A percentile compares a stretch with the other conserved stretches of the same genome.
These are phyloP conservation scores for Dactylonectria estremocensis DNA, from an alignment of 2,329 filamentous ascomycete genomes.

Conservation along the genomic window DNA sequence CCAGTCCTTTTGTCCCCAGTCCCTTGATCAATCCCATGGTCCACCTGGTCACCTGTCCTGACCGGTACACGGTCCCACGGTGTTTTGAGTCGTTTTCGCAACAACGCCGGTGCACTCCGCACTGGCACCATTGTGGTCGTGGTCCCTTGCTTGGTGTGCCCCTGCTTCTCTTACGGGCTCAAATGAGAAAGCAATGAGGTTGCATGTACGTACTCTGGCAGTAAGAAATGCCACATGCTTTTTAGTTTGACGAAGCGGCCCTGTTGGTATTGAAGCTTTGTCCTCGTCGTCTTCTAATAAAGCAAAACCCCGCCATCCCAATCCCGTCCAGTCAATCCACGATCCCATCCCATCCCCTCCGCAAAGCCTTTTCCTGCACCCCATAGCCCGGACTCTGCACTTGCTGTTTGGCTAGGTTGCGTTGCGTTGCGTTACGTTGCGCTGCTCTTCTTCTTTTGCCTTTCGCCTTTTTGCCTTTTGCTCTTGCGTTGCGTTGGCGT, in stretches of 20 bases:
- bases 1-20: no score
- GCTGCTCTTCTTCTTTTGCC: no score
- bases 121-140: constrained; percentile 30
- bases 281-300: constrained; percentile 22
- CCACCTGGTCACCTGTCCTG: not conserved
- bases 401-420: constrained; percentile 1
- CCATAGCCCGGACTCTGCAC: not conserved
- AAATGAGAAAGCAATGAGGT: constrained; percentile 3
- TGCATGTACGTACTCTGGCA: not conserved
- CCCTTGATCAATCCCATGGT: no score
- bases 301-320: constrained; percentile 29
- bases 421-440: no score
- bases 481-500: constrained; percentile 26
- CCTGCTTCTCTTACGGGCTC: constrained; percentile 18
- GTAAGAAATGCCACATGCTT: not conserved
- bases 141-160: constrained; percentile 11
- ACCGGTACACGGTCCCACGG: constrained; percentile 19
- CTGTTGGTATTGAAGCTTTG: constrained; percentile 20
- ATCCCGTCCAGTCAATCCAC: not conserved
- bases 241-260: constrained; percentile 1
- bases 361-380: no score
- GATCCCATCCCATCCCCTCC: no score
- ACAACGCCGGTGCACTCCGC: constrained; percentile 30
- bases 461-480: not conserved
- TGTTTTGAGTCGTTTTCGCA: constrained; percentile 17